Conservation (phyloP, 1,139 yeast genomes). For the Oligophagozyma castellii region DNA sequence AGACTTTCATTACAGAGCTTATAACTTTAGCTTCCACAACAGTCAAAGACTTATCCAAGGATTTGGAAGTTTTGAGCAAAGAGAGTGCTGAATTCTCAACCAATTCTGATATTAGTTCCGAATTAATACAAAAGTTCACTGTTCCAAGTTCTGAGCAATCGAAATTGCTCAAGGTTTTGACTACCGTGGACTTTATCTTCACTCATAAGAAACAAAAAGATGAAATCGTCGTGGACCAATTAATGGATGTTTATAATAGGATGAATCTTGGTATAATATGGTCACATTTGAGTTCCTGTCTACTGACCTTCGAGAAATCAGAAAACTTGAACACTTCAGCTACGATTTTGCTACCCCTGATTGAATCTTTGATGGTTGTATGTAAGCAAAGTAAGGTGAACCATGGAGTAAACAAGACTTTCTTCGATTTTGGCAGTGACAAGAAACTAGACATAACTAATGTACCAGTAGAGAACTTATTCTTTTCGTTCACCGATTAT, state of each 20-base stretch:
- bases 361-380: slow-evolving; percentile 90
- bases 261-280: slow-evolving; percentile 70
- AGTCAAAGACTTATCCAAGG: slow-evolving; percentile 44
- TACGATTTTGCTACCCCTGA: slow-evolving; percentile 70
- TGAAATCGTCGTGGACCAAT: slow-evolving; percentile 19
- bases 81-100: slow-evolving; percentile 31
- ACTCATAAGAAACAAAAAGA: slow-evolving; percentile 22
- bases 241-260: slow-evolving; percentile 49
- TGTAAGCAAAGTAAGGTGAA: slow-evolving; percentile 75
- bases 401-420: slow-evolving; percentile 25
- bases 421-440: slow-evolving; percentile 42
- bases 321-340: slow-evolving; percentile 50
- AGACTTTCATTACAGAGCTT: slow-evolving; percentile 54
- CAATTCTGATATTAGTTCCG: slow-evolving; percentile 37
- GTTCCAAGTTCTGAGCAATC: slow-evolving; percentile 82
- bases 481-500: slow-evolving; percentile 79
- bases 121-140: slow-evolving; percentile 52
- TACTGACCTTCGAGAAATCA: slow-evolving; percentile 31
- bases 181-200: slow-evolving; percentile 79
- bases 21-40: slow-evolving; percentile 51
- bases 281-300: slow-evolving; percentile 74
- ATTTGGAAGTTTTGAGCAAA: slow-evolving; percentile 37
- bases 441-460: slow-evolving; percentile 54
- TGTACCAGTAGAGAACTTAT: slow-evolving; percentile 67
- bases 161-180: slow-evolving; percentile 65